Base-by-base conservation (phyloP, 192 early-diverging fungal genomes). In the Piromyces sp. region DNA sequence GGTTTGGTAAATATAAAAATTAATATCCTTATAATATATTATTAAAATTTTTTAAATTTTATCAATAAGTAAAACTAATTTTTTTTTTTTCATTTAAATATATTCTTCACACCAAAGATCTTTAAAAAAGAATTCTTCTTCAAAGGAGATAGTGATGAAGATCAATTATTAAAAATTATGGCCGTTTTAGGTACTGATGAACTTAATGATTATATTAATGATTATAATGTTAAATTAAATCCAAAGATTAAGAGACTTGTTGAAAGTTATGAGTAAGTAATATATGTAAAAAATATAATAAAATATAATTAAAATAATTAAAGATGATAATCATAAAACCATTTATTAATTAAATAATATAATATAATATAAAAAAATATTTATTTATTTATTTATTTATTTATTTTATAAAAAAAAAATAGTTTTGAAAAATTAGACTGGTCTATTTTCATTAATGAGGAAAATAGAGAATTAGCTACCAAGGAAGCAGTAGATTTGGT, bases 401-500 rank as follows among this genome's bases (percentile, higher is more conserved):
- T n/a, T n/a, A n/a, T n/a, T n/a, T 36, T 36, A 36, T 36, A 38
- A 14, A 38, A 38, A 22, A 22, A 22, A n/a, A 68, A 68, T 11
- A 68, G 51, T 0, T 68, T 68, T 11, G 51, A 68, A 68, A 68
- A 68, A n/a, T 68, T 68, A 68, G 51, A 68, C 9, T 68, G 51
- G 51, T n/a, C 22, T 28, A 68, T 68, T 17, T 68, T 68, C 17
- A n/a, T 68, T 68, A 68, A 26, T 68, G 51, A 68, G 9, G 26
- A 68, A 68, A 68, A 68, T 68, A 68, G 22, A 68, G 51, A 68
- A 7, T 26, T 68, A 68, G 51, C 51, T 28, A 68, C 26, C 22
- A n/a, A 68, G 5, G 93, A 95, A 30, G 95, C 95, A 12, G 86
- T 97, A 79, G 95, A 96, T 82, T 94, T 98, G 82, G 87, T 98